Evolutionary conservation across 495 filamentous ascomycete genomes (phyloP), one percentile per base, ranked within the genome.

Genomic region (Xylaria acuta): DNA sequence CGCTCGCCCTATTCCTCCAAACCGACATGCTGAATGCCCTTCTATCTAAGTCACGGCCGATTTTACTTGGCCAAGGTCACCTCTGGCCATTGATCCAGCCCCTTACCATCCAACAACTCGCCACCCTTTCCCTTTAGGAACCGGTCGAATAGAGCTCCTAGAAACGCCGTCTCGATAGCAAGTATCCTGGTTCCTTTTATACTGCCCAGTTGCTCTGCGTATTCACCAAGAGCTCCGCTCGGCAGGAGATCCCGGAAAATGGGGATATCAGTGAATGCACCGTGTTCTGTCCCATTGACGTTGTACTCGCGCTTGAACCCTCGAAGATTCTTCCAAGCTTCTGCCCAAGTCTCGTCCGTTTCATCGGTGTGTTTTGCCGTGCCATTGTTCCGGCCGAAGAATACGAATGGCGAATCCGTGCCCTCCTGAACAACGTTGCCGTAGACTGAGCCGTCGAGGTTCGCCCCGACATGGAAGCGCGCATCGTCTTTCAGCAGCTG

Each of bases 401-500:
- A 47, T 5, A 76, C 38, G n/a, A 74, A 72, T 9, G 74, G 76
- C 41, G 45, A 66, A 16, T 74, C 74, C 5, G 72, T 75, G 7
- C 74, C 74, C 27, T 49, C 5, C 34, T 69, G 49, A 18, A 60
- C 49, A 12, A 71, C 69, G 0, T 67, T 7, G 20, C 72, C 84
- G 59, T 75, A 84, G 59, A 86, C 64, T 0, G 71, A 49, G 0
- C 88, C 87, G 68, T 89, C 88, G 45, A 88, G 72, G 68, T 86
- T 83, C 6, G 87, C 62, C 2, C 84, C 88, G 3, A 81, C 87
- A 1, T 71, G 58, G 63, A 90, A 74, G 0, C 83, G 79, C 20
- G 70, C 59, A 36, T 88, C 85, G 11, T 74, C 64, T 12, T 78
- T 68, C 72, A 86, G 75, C 4, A 82, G 77, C 12, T 76, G 69